Base-by-base conservation (phyloP, 306 rosid genomes). In the Pterocarpus santalinus region DNA sequence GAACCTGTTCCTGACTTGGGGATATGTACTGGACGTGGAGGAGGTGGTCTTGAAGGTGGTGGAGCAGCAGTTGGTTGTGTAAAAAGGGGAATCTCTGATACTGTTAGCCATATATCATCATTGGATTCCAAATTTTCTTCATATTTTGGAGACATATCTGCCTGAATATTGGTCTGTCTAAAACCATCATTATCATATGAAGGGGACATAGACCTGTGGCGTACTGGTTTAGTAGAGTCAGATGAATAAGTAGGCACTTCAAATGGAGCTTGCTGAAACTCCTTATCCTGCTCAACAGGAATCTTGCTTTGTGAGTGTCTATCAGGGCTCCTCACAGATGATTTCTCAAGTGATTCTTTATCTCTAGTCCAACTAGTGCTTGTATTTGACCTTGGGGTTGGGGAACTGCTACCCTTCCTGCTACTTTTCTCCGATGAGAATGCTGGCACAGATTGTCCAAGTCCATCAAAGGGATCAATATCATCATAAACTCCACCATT, bases 1-100 rank as follows among this genome's bases (percentile, higher is more conserved):
- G 79, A 83, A 79, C 86, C 84, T 65, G 76, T 53, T 82, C 85
- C 91, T 62, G 89, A 71, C 83, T 88, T 92, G 34, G 88, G 65
- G 64, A 76, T 84, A 66, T 87, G 95, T 79, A 89, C 96, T 8
- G 99, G 98, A 65, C 89, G 86, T 44, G 99, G 99, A 88, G 99
- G 99, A 61, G 99, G 99, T 4, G 99, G 97, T 84, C 98, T 91
- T 83, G 97, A 93, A 78, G 99, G 99, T 75, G 99, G 98, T 65
- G 98, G 99, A 86, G 98, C 97, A 88, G 84, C 81, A 51, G 98
- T 93, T 68, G 99, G 97, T 58, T 87, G 96, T 73, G 99, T 95
- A 72, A 85, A 85, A 81, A 95, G 97, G 82, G 97, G 98, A 90
- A 95, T 74, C 90, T 95, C 98, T 4, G 94, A 93, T 73, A 95